Conservation (phyloP, 495 filamentous ascomycete species). For the Daldinia bambusicola region DNA sequence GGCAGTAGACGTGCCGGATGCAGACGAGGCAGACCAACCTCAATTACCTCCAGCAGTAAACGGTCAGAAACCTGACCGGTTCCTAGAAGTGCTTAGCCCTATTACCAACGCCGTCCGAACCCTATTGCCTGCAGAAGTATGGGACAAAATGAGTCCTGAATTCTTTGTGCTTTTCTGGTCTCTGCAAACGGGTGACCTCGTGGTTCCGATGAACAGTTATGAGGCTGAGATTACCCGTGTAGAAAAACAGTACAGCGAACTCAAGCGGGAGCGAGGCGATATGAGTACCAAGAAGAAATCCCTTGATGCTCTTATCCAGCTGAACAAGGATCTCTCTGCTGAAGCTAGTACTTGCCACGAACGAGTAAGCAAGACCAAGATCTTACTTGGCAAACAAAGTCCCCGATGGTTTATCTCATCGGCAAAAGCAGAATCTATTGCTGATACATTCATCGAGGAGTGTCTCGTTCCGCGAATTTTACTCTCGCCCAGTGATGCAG, state of each 20-base stretch:
- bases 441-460: slow-evolving; percentile 82
- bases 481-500: slow-evolving; percentile 84
- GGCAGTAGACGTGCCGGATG: slow-evolving; percentile 48
- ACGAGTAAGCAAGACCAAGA: slow-evolving; percentile 68
- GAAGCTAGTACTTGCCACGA: slow-evolving; percentile 77
- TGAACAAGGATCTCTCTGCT: slow-evolving; percentile 69
- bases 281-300: slow-evolving; percentile 72
- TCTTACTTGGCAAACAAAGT: slow-evolving; percentile 72
- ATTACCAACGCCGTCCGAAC: slow-evolving; percentile 74
- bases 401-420: slow-evolving; percentile 70
- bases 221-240: slow-evolving; percentile 72
- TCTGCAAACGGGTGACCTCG: slow-evolving; percentile 81
- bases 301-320: slow-evolving; percentile 63
- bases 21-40: slow-evolving; percentile 40
- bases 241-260: slow-evolving; percentile 66
- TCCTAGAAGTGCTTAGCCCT: slow-evolving; percentile 79
- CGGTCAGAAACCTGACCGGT: slow-evolving; percentile 59
- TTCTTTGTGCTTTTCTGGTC: slow-evolving; percentile 97
- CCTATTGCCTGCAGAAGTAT: slow-evolving; percentile 69
- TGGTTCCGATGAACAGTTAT: slow-evolving; percentile 77
- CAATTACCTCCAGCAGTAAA: slow-evolving; percentile 38
- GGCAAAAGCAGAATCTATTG: slow-evolving; percentile 71
- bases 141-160: slow-evolving; percentile 72
- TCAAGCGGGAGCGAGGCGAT: slow-evolving; percentile 77
- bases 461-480: slow-evolving; percentile 89